Conservation (phyloP, 1,284 basidiomycete genomes). For the Boletellus dicymbophilus region DNA sequence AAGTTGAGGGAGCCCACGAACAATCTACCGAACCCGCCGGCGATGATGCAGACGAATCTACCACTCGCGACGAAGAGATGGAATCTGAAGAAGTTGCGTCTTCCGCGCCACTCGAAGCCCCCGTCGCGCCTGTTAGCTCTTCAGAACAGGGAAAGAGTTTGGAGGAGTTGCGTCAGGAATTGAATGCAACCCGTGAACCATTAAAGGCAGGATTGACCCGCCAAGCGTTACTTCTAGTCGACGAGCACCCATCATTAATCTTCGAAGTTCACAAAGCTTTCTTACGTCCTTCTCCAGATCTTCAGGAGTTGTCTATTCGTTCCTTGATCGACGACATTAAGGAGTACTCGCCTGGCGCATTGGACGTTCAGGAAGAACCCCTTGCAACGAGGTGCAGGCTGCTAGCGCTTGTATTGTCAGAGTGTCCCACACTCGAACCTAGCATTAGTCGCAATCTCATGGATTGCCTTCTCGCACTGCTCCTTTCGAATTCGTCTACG, state of each 20-base stretch:
- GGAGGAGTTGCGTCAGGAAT: constrained; percentile 63
- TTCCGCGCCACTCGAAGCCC: constrained; percentile 11
- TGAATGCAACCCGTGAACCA: constrained; percentile 69
- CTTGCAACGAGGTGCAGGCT: constrained; percentile 83
- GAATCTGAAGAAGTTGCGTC: constrained; percentile 27
- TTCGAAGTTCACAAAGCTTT: constrained; percentile 89
- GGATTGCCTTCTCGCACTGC: constrained; percentile 63
- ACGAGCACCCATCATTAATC: constrained; percentile 84
- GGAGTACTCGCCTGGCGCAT: constrained; percentile 62
- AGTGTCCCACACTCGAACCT: constrained; percentile 60
- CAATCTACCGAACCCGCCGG: constrained; percentile 28
- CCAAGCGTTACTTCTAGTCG: constrained; percentile 78
- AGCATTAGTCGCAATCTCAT: constrained; percentile 57
- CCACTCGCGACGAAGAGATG: constrained; percentile 30
- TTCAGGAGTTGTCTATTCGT: constrained; percentile 62
- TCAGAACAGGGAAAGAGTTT: constrained; percentile 46
- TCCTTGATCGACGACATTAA: constrained; percentile 75
- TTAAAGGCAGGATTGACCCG: constrained; percentile 67
- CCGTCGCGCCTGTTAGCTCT: constrained; percentile 6
- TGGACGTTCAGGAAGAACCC: constrained; percentile 70
- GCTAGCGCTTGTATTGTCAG: constrained; percentile 81
- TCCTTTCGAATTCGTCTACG: constrained; percentile 57
- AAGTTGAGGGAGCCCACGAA: constrained; percentile 30
- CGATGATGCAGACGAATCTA: constrained; percentile 27
- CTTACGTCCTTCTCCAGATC: constrained; percentile 58